A percentile compares a stretch with the other conserved stretches of the same genome.
phyloP scores from a whole-genome alignment of 2,329 filamentous ascomycete species.

The Pyricularia pennisetigena region DNA sequence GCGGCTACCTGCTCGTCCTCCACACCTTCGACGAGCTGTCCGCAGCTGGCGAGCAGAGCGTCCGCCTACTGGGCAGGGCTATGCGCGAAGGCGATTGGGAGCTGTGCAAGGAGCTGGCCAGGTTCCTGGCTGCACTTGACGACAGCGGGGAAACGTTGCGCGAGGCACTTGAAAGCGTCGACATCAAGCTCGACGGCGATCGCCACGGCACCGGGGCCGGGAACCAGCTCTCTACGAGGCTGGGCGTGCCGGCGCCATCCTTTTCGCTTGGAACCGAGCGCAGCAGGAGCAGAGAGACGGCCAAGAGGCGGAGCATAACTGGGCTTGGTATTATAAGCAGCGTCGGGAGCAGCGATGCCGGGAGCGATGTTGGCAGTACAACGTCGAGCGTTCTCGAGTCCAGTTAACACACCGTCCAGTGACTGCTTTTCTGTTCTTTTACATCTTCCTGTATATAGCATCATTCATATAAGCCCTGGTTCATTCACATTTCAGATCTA shows the following conservation, averaged over 20 bases:
- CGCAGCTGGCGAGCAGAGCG: slow-evolving; percentile 64
- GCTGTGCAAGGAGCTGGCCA: slow-evolving; percentile 83
- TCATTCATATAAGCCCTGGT: background rate
- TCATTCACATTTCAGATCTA: background rate
- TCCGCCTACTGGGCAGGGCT: slow-evolving; percentile 70
- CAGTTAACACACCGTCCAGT: background rate
- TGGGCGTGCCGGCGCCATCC: background rate
- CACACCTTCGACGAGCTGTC: slow-evolving; percentile 69
- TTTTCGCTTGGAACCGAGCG: background rate
- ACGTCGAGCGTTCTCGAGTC: background rate
- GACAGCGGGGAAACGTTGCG: slow-evolving; percentile 71
- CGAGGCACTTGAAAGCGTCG: slow-evolving; percentile 57
- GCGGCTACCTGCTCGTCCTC: slow-evolving; percentile 89
- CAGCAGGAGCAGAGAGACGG: slow-evolving; percentile 3
- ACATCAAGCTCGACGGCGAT: slow-evolving; percentile 23
- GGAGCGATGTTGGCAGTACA: background rate
- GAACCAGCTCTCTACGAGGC: background rate
- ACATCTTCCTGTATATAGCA: background rate
- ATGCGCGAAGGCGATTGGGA: slow-evolving; percentile 88
- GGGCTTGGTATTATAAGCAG: slow-evolving; percentile 1
- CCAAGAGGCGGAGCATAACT: background rate
- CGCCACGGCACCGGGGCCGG: slow-evolving; percentile 7
- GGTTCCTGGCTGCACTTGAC: slow-evolving; percentile 92
- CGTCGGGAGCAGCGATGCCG: background rate
- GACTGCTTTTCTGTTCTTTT: background rate